Conservation (phyloP, 257 asterid species). For the Thymus mandschuricus region DNA sequence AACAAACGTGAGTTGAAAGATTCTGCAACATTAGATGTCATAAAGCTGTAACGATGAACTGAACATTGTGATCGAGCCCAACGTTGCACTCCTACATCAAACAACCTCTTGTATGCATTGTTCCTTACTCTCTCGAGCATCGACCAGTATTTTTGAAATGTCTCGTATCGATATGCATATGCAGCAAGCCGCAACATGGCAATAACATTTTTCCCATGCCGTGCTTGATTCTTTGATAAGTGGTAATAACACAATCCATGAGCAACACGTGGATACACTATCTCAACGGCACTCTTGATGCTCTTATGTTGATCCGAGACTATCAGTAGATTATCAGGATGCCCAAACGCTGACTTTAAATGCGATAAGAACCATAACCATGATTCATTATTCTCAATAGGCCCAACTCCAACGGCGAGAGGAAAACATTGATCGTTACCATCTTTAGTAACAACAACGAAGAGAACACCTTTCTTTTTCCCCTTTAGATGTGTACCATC, state of each 20-base stretch:
- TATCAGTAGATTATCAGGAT: neutral
- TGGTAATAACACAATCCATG: neutral
- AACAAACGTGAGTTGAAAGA: neutral
- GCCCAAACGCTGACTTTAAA: neutral
- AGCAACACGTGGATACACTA: neutral
- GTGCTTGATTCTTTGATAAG: neutral
- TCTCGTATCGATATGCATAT: neutral
- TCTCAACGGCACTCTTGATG: neutral
- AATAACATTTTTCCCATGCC: neutral
- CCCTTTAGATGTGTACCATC: neutral
- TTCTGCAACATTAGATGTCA: neutral
- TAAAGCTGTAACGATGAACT: neutral
- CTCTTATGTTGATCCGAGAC: neutral
- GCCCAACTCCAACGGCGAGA: neutral
- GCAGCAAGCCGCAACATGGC: neutral
- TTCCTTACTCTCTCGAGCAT: neutral
- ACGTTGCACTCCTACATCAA: neutral
- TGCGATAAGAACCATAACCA: neutral
- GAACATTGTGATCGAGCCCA: neutral
- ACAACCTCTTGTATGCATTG: neutral
- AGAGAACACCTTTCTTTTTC: neutral
- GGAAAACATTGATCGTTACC: conserved; percentile 1
- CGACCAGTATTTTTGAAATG: neutral
- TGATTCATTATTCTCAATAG: neutral
- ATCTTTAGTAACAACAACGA: neutral